A percentile compares a stretch with the other conserved stretches of the same genome.
phyloP scores from a whole-genome alignment of 768 basidiomycete species.

The Pleurotus tuber-regium region DNA sequence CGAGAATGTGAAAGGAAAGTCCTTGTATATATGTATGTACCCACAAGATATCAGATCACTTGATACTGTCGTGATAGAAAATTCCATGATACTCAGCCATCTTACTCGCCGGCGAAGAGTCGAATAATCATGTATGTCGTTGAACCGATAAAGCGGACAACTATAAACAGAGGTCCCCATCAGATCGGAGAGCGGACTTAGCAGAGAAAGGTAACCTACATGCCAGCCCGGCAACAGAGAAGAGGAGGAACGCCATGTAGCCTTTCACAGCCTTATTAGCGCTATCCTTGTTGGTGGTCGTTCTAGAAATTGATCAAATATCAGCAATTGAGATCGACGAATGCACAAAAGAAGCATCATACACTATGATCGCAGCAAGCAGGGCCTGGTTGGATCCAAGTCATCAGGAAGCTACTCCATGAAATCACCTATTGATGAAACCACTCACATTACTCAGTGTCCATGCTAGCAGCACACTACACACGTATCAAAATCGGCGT shows the following conservation, averaged over 20 bases:
- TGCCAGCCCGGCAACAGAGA: slow-evolving; percentile 84
- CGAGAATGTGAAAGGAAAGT: background rate
- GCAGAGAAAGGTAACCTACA: slow-evolving; percentile 63
- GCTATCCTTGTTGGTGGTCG: slow-evolving; percentile 50
- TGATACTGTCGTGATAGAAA: background rate
- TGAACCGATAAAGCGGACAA: slow-evolving; percentile 82
- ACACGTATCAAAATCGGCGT: background rate
- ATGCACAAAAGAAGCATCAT: slow-evolving; percentile 25
- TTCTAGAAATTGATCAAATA: slow-evolving; percentile 21
- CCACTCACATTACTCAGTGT: slow-evolving; percentile 73
- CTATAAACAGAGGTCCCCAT: slow-evolving; percentile 35
- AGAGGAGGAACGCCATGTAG: slow-evolving; percentile 88
- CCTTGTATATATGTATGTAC: background rate
- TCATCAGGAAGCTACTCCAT: slow-evolving; percentile 9
- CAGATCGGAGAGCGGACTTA: slow-evolving; percentile 1
- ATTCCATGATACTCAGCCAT: background rate
- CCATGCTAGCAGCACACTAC: slow-evolving; percentile 79
- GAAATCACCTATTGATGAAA: background rate
- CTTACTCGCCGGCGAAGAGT: slow-evolving; percentile 87
- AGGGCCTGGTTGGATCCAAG: slow-evolving; percentile 42
- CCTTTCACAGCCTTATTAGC: slow-evolving; percentile 65
- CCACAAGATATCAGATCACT: background rate
- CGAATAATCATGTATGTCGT: slow-evolving; percentile 82
- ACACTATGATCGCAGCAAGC: slow-evolving; percentile 75
- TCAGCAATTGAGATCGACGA: background rate